Conservation (phyloP, 345 rosid species). For the Draba incana region DNA sequence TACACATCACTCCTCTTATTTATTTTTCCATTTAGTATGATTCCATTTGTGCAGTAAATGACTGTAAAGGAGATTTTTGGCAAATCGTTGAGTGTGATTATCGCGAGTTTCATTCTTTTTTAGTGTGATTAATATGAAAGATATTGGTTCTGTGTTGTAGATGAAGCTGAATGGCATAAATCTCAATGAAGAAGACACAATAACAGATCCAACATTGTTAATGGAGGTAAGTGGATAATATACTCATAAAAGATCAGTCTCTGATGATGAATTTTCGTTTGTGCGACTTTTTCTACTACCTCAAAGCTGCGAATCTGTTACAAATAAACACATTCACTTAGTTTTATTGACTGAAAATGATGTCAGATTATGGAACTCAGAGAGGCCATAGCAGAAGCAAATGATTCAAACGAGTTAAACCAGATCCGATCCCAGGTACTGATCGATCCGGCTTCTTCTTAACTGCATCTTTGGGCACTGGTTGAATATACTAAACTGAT, state of each 20-base stretch:
- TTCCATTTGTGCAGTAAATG: not conserved
- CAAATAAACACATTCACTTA: constrained; percentile 9
- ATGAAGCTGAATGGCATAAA: constrained; percentile 72
- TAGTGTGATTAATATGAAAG: not conserved
- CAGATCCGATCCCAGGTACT: constrained; percentile 66
- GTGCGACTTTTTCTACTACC: constrained; percentile 1
- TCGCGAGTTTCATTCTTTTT: not conserved
- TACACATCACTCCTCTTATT: too few species aligned
- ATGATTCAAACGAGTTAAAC: constrained; percentile 57
- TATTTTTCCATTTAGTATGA: not conserved
- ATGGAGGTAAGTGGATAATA: constrained; percentile 56
- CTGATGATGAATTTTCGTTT: not conserved
- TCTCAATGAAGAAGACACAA: constrained; percentile 87
- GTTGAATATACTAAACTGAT: constrained; percentile 24
- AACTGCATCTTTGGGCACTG: constrained; percentile 2
- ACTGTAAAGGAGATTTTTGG: not conserved
- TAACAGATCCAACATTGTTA: constrained; percentile 73
- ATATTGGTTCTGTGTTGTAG: constrained; percentile 44
- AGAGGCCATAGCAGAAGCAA: constrained; percentile 85
- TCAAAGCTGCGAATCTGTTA: not conserved
- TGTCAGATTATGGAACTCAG: constrained; percentile 89
- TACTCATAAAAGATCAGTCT: not conserved
- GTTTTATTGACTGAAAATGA: constrained; percentile 6
- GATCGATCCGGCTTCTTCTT: constrained; percentile 10
- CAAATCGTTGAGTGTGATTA: not conserved